Base-by-base conservation (phyloP, 305 asterid species). In the Fraxinus sp. region DNA sequence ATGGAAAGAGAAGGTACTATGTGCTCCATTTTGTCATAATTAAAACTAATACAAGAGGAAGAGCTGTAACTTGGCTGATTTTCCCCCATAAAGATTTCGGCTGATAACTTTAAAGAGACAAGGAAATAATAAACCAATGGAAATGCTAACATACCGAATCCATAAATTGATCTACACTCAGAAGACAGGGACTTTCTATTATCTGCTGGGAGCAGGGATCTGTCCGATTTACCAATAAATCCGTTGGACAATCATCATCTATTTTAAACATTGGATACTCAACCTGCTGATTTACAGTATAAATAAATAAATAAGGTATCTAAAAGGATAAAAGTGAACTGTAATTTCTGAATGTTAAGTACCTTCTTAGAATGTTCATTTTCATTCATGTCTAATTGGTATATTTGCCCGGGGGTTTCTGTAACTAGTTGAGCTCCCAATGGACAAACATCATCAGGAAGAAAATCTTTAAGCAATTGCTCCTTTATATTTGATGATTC, bases 131-230 rank as follows among this genome's bases (percentile, higher is more conserved):
- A 35, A 39, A 81, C 24, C 0, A 44, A 39, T 32, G 68, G 9
- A 49, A 24, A 79, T 37, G 76, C 57, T 78, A 79, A 78, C 91
- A 55, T 95, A 93, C 97, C 89, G 95, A 93, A 82, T 94, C 97
- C 80, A 97, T 85, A 89, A 97, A 91, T 80, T 97, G 97, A 83
- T 95, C 89, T 33, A 93, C 97, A 74, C 93, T 91, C 88, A 94
- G 86, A 83, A 96, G 91, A 85, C 83, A 80, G 81, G 95, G 95
- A 84, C 90, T 92, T 79, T 86, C 93, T 82, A 88, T 37, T 37
- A 93, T 87, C 84, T 89, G 80, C 26, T 86, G 91, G 78, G 91
- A 88, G 88, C 88, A 79, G 76, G 91, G 76, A 85, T 88, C 88
- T 59, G 87, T 64, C 82, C 86, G 90, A 79, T 90, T 91, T 49